Conservation (phyloP, 2,329 filamentous ascomycete genomes). For the Dothideomycetes sp. region DNA sequence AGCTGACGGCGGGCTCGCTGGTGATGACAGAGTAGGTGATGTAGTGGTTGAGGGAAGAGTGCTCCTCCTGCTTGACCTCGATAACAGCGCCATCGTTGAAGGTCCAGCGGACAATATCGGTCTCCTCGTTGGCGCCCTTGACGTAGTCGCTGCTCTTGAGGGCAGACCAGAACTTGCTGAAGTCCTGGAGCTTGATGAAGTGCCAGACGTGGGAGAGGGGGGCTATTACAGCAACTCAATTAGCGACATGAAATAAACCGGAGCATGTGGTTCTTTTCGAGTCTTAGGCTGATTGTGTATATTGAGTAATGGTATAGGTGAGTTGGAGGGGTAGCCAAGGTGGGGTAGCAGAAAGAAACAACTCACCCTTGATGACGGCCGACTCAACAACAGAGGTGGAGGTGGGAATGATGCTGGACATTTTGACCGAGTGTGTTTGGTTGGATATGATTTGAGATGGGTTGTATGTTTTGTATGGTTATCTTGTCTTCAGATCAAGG, state of each 20-base stretch:
- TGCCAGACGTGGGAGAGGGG: constrained; percentile 60
- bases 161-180: constrained; percentile 55
- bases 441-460: too few relatives aligned
- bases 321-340: neutral
- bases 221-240: constrained; percentile 24
- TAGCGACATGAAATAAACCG: neutral
- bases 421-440: constrained; percentile 5
- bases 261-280: neutral
- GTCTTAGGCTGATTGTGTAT: too few relatives aligned
- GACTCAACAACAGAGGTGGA: constrained; percentile 56
- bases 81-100: constrained; percentile 59
- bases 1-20: constrained; percentile 51
- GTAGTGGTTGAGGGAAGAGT: constrained; percentile 62
- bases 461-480: neutral
- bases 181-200: constrained; percentile 62
- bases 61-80: constrained; percentile 67
- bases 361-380: constrained; percentile 46
- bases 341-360: neutral
- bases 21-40: constrained; percentile 65
- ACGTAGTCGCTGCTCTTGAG: constrained; percentile 52
- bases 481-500: too few relatives aligned
- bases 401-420: constrained; percentile 43
- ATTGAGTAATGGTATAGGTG: neutral
- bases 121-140: constrained; percentile 50
- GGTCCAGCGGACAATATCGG: constrained; percentile 57